These are phyloP conservation scores for Aspergillus campestris DNA, from an alignment of 495 filamentous ascomycete genomes.

Conservation along the genomic window DNA sequence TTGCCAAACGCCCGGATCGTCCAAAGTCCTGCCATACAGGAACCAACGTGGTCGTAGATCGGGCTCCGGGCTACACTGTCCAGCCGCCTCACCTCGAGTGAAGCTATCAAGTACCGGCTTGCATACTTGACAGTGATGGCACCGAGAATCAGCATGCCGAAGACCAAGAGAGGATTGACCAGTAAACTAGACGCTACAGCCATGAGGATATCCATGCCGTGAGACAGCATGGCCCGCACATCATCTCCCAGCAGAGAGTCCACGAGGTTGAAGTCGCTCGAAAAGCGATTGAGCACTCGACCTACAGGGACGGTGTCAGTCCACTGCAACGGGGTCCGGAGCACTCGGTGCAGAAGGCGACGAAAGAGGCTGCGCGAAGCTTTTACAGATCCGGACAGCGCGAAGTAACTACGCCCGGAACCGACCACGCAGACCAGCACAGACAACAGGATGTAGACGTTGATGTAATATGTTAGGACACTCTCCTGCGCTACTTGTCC, in stretches of 20 bases:
- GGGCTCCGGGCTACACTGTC: conserved; percentile 57
- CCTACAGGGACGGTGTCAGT: conserved; percentile 67
- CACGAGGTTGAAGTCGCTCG: conserved; percentile 57
- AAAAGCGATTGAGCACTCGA: conserved; percentile 63
- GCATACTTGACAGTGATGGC: conserved; percentile 45
- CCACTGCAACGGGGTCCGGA: conserved; percentile 60
- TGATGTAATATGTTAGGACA: conserved; percentile 10
- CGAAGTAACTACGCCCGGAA: conserved; percentile 43
- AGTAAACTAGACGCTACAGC: conserved; percentile 10
- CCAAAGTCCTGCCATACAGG: conserved; percentile 52
- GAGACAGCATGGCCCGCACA: conserved; percentile 42
- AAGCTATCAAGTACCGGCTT: conserved; percentile 49
- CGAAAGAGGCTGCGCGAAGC: conserved; percentile 52
- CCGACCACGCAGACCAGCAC: conserved; percentile 47
- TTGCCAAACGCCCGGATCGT: conserved; percentile 64
- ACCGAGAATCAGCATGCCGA: conserved; percentile 7
- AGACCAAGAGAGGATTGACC: conserved; percentile 11
- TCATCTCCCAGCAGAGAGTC: conserved; percentile 52
- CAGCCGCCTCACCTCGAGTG: conserved; percentile 58
- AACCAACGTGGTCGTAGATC: conserved; percentile 60
- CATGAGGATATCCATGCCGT: conserved; percentile 20
- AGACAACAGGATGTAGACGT: conserved; percentile 21
- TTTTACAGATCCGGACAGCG: conserved; percentile 44
- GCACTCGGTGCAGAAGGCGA: conserved; percentile 48
- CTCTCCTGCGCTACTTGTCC: neutral